Conservation (phyloP, 1,284 basidiomycete species). For the Cutaneotrichosporon sp. region DNA sequence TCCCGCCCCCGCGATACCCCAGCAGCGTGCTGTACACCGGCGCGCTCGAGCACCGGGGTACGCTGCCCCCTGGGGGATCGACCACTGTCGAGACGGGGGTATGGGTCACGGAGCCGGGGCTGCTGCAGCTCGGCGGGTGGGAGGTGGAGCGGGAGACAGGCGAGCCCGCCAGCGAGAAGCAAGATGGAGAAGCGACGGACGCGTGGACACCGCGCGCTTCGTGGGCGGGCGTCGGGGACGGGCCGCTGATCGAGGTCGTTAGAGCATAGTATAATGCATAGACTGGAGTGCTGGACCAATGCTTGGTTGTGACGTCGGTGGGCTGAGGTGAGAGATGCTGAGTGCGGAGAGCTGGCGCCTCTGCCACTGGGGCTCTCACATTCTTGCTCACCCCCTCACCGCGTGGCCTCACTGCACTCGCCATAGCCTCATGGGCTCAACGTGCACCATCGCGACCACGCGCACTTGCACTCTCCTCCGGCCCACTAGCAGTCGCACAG, state of each 20-base stretch:
- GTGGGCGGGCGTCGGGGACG: slow-evolving; percentile 5
- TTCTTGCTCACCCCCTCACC: too few species aligned
- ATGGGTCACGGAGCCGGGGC: slow-evolving; percentile 33
- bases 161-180: background rate
- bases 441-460: too few species aligned
- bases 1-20: slow-evolving; percentile 23
- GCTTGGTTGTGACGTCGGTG: too few species aligned
- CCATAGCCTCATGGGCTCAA: too few species aligned
- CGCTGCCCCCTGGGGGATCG: slow-evolving; percentile 22
- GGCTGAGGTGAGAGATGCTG: too few species aligned
- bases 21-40: slow-evolving; percentile 27
- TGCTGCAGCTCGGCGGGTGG: slow-evolving; percentile 38
- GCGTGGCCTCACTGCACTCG: too few species aligned
- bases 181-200: background rate
- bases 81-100: slow-evolving; percentile 21
- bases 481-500: too few species aligned
- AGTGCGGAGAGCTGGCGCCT: too few species aligned
- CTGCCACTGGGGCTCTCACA: too few species aligned
- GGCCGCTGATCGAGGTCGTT: slow-evolving; percentile 12
- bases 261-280: slow-evolving; percentile 7
- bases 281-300: too few species aligned
- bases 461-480: too few species aligned
- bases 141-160: slow-evolving; percentile 26
- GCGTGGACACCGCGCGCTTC: slow-evolving; percentile 9
- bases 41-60: slow-evolving; percentile 31